These are phyloP conservation scores for Solanum dulcamara DNA, from an alignment of 257 asterid species.

Conservation along the genomic window DNA sequence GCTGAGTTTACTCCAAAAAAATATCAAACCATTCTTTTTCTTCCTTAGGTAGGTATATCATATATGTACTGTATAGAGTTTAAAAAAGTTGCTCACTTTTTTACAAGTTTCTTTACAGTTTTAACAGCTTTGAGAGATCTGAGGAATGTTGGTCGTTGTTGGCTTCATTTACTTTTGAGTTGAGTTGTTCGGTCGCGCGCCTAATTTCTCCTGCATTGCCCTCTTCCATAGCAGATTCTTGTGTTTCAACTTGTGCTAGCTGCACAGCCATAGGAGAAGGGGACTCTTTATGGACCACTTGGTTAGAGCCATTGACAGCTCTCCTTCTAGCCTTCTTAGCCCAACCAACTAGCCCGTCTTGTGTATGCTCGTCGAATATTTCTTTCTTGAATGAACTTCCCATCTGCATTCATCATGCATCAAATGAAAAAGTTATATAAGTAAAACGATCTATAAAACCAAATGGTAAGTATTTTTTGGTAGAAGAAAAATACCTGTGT, in stretches of 20 bases:
- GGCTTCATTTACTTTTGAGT: not conserved
- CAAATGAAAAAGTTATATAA: not conserved
- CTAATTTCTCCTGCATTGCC: slow-evolving; percentile 11
- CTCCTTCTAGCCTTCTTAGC: slow-evolving; percentile 41
- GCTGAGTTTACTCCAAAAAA: not conserved
- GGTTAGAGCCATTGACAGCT: slow-evolving; percentile 10
- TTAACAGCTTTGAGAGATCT: not conserved
- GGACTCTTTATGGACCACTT: slow-evolving; percentile 10
- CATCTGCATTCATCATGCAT: slow-evolving; percentile 30
- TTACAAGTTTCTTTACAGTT: not conserved
- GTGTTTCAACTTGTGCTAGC: not conserved
- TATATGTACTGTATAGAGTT: not conserved
- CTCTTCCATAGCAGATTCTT: slow-evolving; percentile 12
- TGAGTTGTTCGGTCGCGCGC: not conserved
- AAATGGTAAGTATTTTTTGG: not conserved
- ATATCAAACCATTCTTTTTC: not conserved
- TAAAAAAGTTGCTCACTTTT: not conserved
- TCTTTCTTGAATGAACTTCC: slow-evolving; percentile 59
- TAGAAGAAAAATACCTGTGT: slow-evolving; percentile 38
- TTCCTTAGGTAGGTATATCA: not conserved
- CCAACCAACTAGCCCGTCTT: slow-evolving; percentile 49
- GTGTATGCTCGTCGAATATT: slow-evolving; percentile 44
- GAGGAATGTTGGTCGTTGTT: not conserved
- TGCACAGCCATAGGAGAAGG: not conserved
- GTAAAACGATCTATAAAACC: not conserved